Percentiles rank a stretch among this genome's conserved stretches.
Evolutionary conservation across 75 land plant species (phyloP).

Genomic region (Cryptomeria japonica): DNA sequence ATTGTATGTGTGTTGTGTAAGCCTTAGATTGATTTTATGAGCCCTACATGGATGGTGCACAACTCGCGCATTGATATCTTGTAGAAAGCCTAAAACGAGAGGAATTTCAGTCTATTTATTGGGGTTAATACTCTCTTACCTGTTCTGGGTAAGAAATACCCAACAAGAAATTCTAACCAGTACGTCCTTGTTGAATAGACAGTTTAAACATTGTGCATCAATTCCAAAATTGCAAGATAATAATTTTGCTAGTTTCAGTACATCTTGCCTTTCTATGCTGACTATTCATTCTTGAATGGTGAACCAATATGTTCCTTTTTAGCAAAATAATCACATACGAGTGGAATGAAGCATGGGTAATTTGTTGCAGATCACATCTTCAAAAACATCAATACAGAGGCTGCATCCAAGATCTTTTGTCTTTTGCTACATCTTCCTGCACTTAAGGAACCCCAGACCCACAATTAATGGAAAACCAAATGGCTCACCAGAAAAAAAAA

Average conservation of each 20-base stretch:
- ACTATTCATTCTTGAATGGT: slow-evolving; percentile 4
- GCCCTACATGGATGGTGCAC: no score
- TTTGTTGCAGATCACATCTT: not conserved
- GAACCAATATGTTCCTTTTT: not conserved
- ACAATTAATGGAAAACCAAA: no score
- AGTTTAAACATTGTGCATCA: not conserved
- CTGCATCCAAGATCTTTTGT: not conserved
- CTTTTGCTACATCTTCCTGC: no score
- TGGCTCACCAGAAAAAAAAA: no score
- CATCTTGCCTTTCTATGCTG: not conserved
- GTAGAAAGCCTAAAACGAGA: no score
- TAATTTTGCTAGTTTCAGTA: not conserved
- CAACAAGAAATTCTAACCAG: not conserved
- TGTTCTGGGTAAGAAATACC: no score
- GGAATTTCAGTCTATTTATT: no score
- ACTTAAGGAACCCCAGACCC: no score
- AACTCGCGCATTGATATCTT: no score
- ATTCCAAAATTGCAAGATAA: not conserved
- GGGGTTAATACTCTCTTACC: no score
- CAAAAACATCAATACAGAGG: not conserved
- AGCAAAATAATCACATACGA: not conserved
- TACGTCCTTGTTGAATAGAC: not conserved
- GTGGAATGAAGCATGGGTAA: not conserved
- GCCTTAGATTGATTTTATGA: no score
- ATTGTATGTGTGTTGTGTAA: no score